Base-by-base conservation (phyloP, 2,329 filamentous ascomycete genomes). In the Beauveria caledonica region DNA sequence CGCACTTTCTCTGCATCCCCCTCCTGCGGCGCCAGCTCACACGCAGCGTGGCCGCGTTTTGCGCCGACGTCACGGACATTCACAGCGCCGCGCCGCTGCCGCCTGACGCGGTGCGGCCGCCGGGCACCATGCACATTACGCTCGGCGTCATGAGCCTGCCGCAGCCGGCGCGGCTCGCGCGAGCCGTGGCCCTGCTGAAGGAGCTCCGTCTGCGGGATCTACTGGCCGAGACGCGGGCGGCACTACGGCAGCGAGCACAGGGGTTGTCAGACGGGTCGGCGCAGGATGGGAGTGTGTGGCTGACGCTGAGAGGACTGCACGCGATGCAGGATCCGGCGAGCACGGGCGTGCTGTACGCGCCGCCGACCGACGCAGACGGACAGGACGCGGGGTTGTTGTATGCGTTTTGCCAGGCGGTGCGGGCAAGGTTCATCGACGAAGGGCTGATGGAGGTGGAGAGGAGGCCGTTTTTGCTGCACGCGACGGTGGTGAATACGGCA, bases 401-500 rank as follows among this genome's bases (percentile, higher is more conserved):
- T 33, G 66, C 69, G 1, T 87, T 91, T 68, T 86, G 85, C 64
- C 72, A 82, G 64, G 70, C 69, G n/a, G 68, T 91, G 15, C 76
- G 79, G 62, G 68, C 73, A 0, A 64, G 66, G 1, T 91, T 92
- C 66, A 74, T 73, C 19, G 75, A 81, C 1, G 75, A 76, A 0
- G 84, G 78, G 1, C 71, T 89, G 10, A 74, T 92, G 68, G 49
- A 60, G 58, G 69, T 78, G 0, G 74, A 77, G 1, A 86, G 89
- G 27, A 73, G 90, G 59, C 81, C 84, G 7, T 71, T 97, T 63
- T 80, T 89, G 21, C 74, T 97, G 56, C 93, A 97, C 70, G 91
- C 90, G 19, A 97, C 93, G 0, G 76, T 97, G 4, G 74, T 94
- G 55, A 96, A 97, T 71, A 95, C 92, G 0, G 83, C 92, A 15